Base-by-base conservation (phyloP, 257 asterid genomes). In the Buddleja alternifolia region DNA sequence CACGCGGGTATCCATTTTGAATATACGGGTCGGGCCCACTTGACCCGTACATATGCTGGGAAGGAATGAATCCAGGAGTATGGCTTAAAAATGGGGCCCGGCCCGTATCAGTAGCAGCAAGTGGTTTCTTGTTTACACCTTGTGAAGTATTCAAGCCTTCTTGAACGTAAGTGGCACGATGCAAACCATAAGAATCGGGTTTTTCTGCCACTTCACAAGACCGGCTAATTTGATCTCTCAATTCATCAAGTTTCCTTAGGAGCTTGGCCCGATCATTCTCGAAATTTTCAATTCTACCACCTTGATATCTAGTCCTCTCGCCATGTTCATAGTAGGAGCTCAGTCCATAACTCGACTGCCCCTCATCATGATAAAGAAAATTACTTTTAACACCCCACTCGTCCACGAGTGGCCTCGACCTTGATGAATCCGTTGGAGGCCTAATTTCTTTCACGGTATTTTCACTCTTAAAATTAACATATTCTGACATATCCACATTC, bases 221-320 rank as follows among this genome's bases (percentile, higher is more conserved):
- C 47, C 85, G 77, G 17, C 84, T 83, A 46, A 93, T 80, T 66
- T 89, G 93, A 74, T 86, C 87, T 55, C 86, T 84, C 76, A 93
- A 77, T 62, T 88, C 96, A 51, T 88, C 96, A 8, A 93, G 96
- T 79, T 81, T 93, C 72, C 82, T 84, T 6, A 93, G 73, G 58
- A 93, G 92, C 77, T 90, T 97, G 0, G 84, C 93, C 62, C 96
- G 84, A 37, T 88, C 88, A 36, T 81, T 81, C 63, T 87, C 99
- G 52, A 90, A 70, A 72, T 70, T 80, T 66, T 83, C 81, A n/a
- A 85, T 84, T 59, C 86, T 75, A 51, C 79, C 81, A 45, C 83
- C 84, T n/a, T 36, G 78, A 74, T 81, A 81, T 62, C 83, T 70
- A 73, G 64, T 55, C 40, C 76, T 78, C 71, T 73, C 84, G 39